phyloP scores from a whole-genome alignment of 73 alveolate species.

The Paramecium bursaria region DNA sequence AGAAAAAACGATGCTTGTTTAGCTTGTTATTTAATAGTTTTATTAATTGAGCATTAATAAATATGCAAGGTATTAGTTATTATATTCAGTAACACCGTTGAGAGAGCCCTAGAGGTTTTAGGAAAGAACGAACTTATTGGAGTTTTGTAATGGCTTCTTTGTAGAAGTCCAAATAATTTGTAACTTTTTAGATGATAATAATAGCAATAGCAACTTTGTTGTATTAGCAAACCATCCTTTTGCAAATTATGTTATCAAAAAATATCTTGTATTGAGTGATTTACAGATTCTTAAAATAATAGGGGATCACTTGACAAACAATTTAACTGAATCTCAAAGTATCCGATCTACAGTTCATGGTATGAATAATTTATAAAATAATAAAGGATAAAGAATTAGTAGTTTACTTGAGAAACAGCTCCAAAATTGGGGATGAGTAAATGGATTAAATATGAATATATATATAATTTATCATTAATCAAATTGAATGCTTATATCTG shows the following conservation, averaged over 20 bases:
- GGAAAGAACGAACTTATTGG: constrained; percentile 25
- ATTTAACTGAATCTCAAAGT: constrained; percentile 10
- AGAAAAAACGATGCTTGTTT: constrained; percentile 24
- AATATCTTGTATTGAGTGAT: constrained; percentile 27
- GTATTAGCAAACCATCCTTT: constrained; percentile 43
- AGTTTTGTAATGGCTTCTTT: constrained; percentile 24
- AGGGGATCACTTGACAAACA: constrained; percentile 16
- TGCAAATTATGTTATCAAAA: constrained; percentile 51
- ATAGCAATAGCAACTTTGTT: constrained; percentile 37
- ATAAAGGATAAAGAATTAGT: constrained; percentile 35
- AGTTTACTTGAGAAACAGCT: constrained; percentile 24
- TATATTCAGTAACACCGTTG: constrained; percentile 16
- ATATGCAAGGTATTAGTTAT: constrained; percentile 35
- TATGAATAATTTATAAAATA: background rate
- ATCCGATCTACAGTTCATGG: constrained; percentile 58
- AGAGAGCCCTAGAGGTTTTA: constrained; percentile 44
- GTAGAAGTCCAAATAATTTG: constrained; percentile 57
- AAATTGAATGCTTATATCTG: no score
- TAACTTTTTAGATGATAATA: background rate
- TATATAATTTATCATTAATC: no score
- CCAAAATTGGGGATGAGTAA: constrained; percentile 25
- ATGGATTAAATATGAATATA: constrained; percentile 8
- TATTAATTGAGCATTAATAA: constrained; percentile 34
- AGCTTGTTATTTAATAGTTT: constrained; percentile 24
- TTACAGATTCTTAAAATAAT: background rate